Base-by-base conservation (phyloP, 139 green algal species). In the Picochlorum sp. region DNA sequence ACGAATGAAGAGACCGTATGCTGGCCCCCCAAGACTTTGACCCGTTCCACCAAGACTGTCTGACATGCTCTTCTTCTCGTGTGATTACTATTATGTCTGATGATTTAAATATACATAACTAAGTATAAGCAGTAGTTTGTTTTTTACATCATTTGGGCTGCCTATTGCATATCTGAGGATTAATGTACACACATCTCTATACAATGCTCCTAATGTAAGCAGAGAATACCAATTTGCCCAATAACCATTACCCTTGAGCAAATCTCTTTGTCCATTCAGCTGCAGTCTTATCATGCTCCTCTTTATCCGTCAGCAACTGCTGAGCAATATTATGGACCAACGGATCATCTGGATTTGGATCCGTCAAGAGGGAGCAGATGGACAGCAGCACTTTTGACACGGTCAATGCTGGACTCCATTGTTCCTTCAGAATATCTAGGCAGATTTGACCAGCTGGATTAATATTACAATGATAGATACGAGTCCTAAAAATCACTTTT, bases 391-490 rank as follows among this genome's bases (percentile, higher is more conserved):
- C 77, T 59, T 94, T 96, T 22, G 75, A 86, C 3, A 96, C 76
- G 14, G 85, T 96, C 24, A 95, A 69, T 33, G 88, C 88, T 5
- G 88, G 88, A 53, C 79, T 90, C 88, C 88, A 96, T 64, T 94
- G 74, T 33, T 95, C 87, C 50, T 93, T 94, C 3, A 96, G 63
- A 58, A 96, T 89, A 67, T 95, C 88, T 8, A 96, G 63, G 68
- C 88, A 94, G 53, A 96, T 94, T 31, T 84, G 58, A 13, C 88
- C 88, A 37, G 74, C 80, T 59, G 59, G 83, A 69, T 89, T 94
- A 33, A 96, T 84, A 78, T 96, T 96, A 70, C 88, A 96, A 74
- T 96, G 88, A 69, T 96, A 96, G 63, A 96, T 94, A 33, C 87
- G 79, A 2, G 88, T 96, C 25, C 76, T 67, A 70, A 95, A 96